Conservation (phyloP, 2,329 filamentous ascomycete species). For the Aureobasidium melanogenum region DNA sequence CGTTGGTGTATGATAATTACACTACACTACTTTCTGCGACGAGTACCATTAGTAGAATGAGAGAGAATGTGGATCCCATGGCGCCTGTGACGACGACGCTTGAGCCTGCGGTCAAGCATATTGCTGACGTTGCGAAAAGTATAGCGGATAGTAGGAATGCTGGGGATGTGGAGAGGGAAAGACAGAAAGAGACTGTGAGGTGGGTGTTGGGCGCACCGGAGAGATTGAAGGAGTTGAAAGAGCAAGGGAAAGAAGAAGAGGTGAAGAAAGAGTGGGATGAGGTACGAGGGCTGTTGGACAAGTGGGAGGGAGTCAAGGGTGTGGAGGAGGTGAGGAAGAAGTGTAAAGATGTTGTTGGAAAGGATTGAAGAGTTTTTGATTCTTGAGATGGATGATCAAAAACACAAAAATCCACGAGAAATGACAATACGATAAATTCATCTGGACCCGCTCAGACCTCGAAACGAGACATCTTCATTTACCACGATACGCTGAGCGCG, state of each 20-base stretch:
- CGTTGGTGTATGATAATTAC: conserved; percentile 96
- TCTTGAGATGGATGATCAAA: neutral
- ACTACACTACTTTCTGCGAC: conserved; percentile 94
- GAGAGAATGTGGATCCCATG: conserved; percentile 66
- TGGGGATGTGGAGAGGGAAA: conserved; percentile 20
- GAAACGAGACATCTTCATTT: too few species aligned
- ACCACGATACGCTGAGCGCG: too few species aligned
- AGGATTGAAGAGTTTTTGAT: neutral
- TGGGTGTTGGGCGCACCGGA: conserved; percentile 56
- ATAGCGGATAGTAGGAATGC: conserved; percentile 33
- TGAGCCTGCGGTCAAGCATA: conserved; percentile 64
- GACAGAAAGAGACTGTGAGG: conserved; percentile 48
- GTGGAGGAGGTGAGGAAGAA: conserved; percentile 30
- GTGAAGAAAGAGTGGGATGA: conserved; percentile 45
- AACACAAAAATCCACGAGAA: neutral
- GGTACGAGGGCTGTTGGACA: conserved; percentile 31
- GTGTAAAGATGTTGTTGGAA: conserved; percentile 24
- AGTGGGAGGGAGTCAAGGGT: conserved; percentile 37
- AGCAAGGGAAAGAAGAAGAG: conserved; percentile 51
- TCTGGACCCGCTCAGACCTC: too few species aligned
- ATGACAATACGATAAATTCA: too few species aligned
- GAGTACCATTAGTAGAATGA: conserved; percentile 82
- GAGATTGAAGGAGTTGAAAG: conserved; percentile 49
- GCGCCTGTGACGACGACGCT: conserved; percentile 66
- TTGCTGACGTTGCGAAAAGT: conserved; percentile 51